A percentile compares a stretch with the other conserved stretches of the same genome.
These are phyloP conservation scores for Clarireedia hainanense DNA, from an alignment of 2,329 filamentous ascomycete species.

Conservation along the genomic window DNA sequence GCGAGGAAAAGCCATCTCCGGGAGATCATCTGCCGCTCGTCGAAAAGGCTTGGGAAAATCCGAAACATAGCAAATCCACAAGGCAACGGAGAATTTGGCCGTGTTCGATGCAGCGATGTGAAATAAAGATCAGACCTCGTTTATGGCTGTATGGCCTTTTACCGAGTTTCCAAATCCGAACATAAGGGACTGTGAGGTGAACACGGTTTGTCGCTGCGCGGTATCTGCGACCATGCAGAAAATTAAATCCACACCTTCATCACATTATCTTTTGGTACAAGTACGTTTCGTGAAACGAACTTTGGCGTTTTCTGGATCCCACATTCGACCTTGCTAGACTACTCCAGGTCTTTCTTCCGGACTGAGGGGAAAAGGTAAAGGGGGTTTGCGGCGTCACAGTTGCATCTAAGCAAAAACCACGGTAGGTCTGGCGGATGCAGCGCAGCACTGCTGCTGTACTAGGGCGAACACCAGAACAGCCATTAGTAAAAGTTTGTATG, in stretches of 20 bases:
- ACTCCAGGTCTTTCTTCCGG: conserved; percentile 8
- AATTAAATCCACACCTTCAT: conserved; percentile 1
- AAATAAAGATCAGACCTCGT: not conserved
- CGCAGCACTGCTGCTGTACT: not conserved
- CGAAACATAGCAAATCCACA: conserved; percentile 6
- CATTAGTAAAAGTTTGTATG: too few species aligned
- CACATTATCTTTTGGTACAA: not conserved
- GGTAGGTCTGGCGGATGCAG: not conserved
- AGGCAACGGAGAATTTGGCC: conserved; percentile 6
- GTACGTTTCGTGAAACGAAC: not conserved
- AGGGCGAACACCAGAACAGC: too few species aligned
- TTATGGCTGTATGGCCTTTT: not conserved
- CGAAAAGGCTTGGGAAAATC: conserved; percentile 10
- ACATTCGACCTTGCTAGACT: conserved; percentile 1
- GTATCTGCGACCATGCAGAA: not conserved
- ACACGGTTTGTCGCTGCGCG: not conserved
- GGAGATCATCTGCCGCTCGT: conserved; percentile 20
- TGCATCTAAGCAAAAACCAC: not conserved
- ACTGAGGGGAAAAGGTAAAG: conserved; percentile 5
- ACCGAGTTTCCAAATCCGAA: not conserved
- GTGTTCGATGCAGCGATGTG: not conserved
- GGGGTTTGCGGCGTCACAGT: conserved; percentile 9
- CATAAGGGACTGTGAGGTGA: not conserved
- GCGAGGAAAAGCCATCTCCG: conserved; percentile 10
- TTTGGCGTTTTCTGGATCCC: not conserved